Evolutionary conservation across 371 early-diverging fungal species (phyloP).

Genomic region (Smittium mucronatum): DNA sequence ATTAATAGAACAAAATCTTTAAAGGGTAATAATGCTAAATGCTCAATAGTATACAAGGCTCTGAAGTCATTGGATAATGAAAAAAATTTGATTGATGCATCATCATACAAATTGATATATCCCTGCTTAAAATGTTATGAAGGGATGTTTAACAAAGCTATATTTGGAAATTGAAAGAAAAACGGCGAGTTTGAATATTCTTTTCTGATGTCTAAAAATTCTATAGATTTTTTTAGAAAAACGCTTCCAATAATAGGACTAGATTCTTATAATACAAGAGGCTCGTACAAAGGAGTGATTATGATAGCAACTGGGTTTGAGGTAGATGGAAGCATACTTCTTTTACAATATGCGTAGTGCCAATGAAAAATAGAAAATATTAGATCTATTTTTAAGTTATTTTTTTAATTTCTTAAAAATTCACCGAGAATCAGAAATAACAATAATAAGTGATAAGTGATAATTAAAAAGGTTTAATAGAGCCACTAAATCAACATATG

Average conservation of each 20-base stretch:
- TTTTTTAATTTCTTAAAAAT: background rate
- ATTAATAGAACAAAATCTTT: background rate
- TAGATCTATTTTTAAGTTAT: background rate
- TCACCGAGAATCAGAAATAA: background rate
- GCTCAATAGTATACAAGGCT: background rate
- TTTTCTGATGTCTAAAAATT: background rate
- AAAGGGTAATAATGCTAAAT: background rate
- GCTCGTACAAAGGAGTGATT: background rate
- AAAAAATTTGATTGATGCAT: background rate
- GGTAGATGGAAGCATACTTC: background rate
- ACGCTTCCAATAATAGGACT: background rate
- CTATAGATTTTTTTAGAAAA: background rate
- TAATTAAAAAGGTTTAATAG: background rate
- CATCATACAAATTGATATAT: background rate
- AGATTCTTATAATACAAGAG: background rate
- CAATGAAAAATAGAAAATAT: background rate
- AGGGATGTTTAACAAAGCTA: background rate
- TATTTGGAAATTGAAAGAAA: background rate
- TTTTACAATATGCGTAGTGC: background rate
- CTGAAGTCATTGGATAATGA: background rate
- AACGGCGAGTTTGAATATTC: background rate
- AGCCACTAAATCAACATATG: background rate
- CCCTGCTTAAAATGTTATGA: background rate
- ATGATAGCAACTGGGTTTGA: background rate
- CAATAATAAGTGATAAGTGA: background rate